These are phyloP conservation scores for Phytophthora multivora DNA, from an alignment of 352 stramenopile genomes.

Conservation along the genomic window DNA sequence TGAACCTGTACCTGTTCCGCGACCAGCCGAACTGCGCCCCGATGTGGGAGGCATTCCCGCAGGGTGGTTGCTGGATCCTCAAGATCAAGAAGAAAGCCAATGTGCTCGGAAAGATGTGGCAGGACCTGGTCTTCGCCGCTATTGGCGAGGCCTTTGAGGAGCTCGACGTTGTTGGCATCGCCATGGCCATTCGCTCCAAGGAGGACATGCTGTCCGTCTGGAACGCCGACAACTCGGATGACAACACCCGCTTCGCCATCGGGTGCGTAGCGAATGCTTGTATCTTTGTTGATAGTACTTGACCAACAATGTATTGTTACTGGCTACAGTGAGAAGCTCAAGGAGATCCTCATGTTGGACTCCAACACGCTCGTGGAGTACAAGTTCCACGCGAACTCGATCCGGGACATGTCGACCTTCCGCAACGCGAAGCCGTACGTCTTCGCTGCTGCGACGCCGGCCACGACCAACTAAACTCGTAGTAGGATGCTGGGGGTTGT, in stretches of 20 bases:
- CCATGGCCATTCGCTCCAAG: slow-evolving; percentile 93
- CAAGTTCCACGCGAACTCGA: slow-evolving; percentile 93
- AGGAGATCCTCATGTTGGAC: slow-evolving; percentile 94
- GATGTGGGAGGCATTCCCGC: slow-evolving; percentile 93
- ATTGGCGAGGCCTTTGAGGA: slow-evolving; percentile 93
- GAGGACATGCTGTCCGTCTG: slow-evolving; percentile 94
- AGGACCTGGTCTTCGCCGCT: slow-evolving; percentile 92
- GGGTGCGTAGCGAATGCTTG: slow-evolving; percentile 41
- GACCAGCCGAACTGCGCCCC: slow-evolving; percentile 87
- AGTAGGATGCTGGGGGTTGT: slow-evolving; percentile 7
- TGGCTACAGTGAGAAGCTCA: slow-evolving; percentile 87
- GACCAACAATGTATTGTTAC: slow-evolving; percentile 3
- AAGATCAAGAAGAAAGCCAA: slow-evolving; percentile 96
- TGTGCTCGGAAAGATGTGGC: slow-evolving; percentile 95
- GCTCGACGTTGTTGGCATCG: slow-evolving; percentile 92
- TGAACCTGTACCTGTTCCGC: slow-evolving; percentile 94
- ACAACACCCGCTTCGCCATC: slow-evolving; percentile 84
- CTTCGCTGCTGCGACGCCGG: slow-evolving; percentile 70
- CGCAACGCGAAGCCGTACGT: slow-evolving; percentile 93
- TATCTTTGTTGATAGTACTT: background rate
- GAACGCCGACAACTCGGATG: slow-evolving; percentile 93
- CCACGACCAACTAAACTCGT: slow-evolving; percentile 53
- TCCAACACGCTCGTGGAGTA: slow-evolving; percentile 95
- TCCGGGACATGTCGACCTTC: slow-evolving; percentile 94
- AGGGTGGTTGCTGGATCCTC: slow-evolving; percentile 95